Evolutionary conservation across 345 rosid genomes (phyloP).

Genomic region (Carallia pectinifolia): DNA sequence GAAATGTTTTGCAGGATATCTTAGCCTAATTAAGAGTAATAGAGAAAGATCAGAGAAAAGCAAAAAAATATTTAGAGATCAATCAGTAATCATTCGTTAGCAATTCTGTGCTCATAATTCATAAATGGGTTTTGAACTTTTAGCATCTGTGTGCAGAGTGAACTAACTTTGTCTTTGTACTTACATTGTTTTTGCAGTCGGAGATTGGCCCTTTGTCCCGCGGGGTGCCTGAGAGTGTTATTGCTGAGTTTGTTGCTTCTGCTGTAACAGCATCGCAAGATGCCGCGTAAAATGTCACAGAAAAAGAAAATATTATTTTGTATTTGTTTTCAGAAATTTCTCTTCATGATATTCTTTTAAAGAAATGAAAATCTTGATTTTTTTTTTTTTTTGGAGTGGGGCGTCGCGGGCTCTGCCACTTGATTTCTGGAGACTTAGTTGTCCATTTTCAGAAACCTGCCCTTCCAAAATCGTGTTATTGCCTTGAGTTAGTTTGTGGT

Average conservation of each 20-base stretch:
- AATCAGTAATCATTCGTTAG: too few species aligned
- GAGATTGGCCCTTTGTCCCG: constrained; percentile 11
- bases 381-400: too few species aligned
- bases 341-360: constrained; percentile 29
- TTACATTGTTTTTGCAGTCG: not conserved
- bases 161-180: not conserved
- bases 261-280: not conserved
- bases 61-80: too few species aligned
- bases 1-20: not conserved
- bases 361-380: constrained; percentile 17
- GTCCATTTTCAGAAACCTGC: not conserved
- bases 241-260: not conserved
- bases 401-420: constrained; percentile 12
- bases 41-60: too few species aligned
- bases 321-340: constrained; percentile 18
- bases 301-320: not conserved
- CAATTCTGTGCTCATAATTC: too few species aligned
- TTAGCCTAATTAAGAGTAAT: too few species aligned
- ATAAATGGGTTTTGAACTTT: too few species aligned
- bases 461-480: constrained; percentile 11
- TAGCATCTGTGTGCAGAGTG: not conserved
- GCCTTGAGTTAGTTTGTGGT: not conserved
- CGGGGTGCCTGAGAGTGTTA: constrained; percentile 6
- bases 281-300: constrained; percentile 8
- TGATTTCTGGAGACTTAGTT: not conserved